Evolutionary conservation across 108 stramenopile species (phyloP), one percentile per base, ranked within the genome.

Genomic region (Skeletonema grethae): DNA sequence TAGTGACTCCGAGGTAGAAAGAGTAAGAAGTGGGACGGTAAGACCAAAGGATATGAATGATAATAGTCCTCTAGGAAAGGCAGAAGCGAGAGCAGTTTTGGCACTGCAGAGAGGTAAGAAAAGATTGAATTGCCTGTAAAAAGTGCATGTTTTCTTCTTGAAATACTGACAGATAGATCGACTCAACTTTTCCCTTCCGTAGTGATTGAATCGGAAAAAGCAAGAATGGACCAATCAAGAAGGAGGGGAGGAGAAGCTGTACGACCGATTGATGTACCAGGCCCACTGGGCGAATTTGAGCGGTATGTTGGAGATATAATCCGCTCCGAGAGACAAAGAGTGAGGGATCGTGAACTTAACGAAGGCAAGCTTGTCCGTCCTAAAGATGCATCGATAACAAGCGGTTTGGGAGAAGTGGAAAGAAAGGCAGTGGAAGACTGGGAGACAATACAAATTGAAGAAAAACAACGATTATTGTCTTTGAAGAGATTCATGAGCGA

Each of bases 241-340:
- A 65, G 24, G 10, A 74, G 86, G 25, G 92, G 88, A 30, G 82
- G 86, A 7, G 86, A 82, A 18, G 61, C 76, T 12, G 88, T 90
- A 2, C 72, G 92, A 25, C 92, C 92, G 9, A 90, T 93, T 45
- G 92, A 93, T 82, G 84, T 93, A 35, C 89, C 92, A 10, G 92
- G 92, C 13, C 92, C 92, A 4, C 48, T 93, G 60, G 92, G 92
- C 0, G 92, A 93, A 73, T 78, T 93, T 39, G 92, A 93, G 43
- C 64, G 80, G 59, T 69, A 73, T 36, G 83, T 89, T 1, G 65
- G 84, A 50, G 88, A 90, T 63, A 65, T 90, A 9, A 69, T 90
- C 18, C 58, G 76, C 9, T 85, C 88, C 10, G 92, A 93, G 70
- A 76, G 84, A 64, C 82, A 82, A 62, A 70, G 92, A 36, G 85